These are phyloP conservation scores for Amanita polypyramis DNA, from an alignment of 768 basidiomycete species.

Conservation along the genomic window DNA sequence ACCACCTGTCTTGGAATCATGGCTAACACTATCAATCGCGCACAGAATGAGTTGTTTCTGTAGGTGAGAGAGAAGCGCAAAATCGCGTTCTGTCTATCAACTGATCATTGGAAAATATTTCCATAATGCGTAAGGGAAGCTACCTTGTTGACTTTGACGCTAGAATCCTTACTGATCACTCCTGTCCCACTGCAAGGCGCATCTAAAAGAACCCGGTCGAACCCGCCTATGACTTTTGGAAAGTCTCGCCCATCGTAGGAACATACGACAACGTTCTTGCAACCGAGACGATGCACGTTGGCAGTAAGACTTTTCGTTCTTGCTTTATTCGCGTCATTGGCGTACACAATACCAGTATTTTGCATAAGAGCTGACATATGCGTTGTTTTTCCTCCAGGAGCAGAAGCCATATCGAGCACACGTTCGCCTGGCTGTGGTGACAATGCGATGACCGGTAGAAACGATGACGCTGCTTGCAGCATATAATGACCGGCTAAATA, in stretches of 20 bases:
- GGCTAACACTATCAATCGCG: slow-evolving; percentile 91
- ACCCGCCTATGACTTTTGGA: slow-evolving; percentile 98
- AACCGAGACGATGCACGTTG: slow-evolving; percentile 93
- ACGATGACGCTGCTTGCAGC: slow-evolving; percentile 98
- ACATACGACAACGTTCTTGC: slow-evolving; percentile 96
- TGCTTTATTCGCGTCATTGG: slow-evolving; percentile 92
- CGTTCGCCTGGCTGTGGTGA: slow-evolving; percentile 88
- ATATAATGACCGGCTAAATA: slow-evolving; percentile 99
- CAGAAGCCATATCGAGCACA: slow-evolving; percentile 96
- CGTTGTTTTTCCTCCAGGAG: slow-evolving; percentile 96
- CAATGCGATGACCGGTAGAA: slow-evolving; percentile 97
- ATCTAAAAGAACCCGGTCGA: slow-evolving; percentile 93
- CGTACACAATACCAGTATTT: slow-evolving; percentile 96
- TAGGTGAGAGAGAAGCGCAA: slow-evolving; percentile 89
- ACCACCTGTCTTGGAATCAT: slow-evolving; percentile 85
- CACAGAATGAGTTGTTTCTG: slow-evolving; percentile 98
- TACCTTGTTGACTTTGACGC: slow-evolving; percentile 98
- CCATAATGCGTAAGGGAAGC: slow-evolving; percentile 10
- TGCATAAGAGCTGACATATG: slow-evolving; percentile 95
- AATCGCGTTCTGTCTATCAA: slow-evolving; percentile 83
- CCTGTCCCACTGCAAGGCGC: slow-evolving; percentile 98
- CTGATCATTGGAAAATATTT: slow-evolving; percentile 6
- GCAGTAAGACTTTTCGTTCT: slow-evolving; percentile 95
- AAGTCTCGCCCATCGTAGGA: slow-evolving; percentile 97
- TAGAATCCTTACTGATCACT: slow-evolving; percentile 94